phyloP scores from a whole-genome alignment of 371 early-diverging fungal genomes.

The Lichtheimia ornata region DNA sequence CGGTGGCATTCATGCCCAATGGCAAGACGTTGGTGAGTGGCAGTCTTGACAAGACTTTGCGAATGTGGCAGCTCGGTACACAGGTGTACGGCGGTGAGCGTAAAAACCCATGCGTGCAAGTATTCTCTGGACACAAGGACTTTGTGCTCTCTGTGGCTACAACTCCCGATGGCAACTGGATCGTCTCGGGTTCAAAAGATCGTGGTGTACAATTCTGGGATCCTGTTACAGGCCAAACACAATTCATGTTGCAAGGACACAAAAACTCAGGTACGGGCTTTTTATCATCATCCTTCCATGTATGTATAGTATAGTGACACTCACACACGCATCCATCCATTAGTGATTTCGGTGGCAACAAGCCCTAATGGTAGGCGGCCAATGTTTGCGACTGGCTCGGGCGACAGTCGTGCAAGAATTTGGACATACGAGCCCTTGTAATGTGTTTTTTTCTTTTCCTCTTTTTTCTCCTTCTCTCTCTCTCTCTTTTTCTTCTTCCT shows the following conservation, averaged over 20 bases:
- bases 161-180: constrained; percentile 89
- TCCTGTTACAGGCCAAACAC: constrained; percentile 70
- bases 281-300: no score
- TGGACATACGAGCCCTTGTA: constrained; percentile 76
- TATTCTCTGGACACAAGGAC: constrained; percentile 79
- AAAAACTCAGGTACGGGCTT: constrained; percentile 86
- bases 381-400: constrained; percentile 96
- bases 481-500: no score
- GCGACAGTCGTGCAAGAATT: constrained; percentile 91
- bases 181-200: constrained; percentile 94
- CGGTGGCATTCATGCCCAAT: constrained; percentile 94
- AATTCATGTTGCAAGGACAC: constrained; percentile 95
- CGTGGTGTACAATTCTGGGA: constrained; percentile 96
- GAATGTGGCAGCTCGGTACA: constrained; percentile 84
- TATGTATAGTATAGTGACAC: neutral
- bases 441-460: constrained; percentile 14
- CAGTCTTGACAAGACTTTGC: constrained; percentile 90
- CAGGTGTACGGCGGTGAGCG: constrained; percentile 21
- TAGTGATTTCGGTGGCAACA: constrained; percentile 94
- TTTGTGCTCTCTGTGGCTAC: constrained; percentile 96
- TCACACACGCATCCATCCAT: constrained; percentile 1
- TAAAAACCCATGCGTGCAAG: constrained; percentile 50
- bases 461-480: neutral
- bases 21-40: constrained; percentile 91
- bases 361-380: constrained; percentile 71